phyloP scores from a whole-genome alignment of 1,284 basidiomycete genomes.

The Apiotrichum laibachii region DNA sequence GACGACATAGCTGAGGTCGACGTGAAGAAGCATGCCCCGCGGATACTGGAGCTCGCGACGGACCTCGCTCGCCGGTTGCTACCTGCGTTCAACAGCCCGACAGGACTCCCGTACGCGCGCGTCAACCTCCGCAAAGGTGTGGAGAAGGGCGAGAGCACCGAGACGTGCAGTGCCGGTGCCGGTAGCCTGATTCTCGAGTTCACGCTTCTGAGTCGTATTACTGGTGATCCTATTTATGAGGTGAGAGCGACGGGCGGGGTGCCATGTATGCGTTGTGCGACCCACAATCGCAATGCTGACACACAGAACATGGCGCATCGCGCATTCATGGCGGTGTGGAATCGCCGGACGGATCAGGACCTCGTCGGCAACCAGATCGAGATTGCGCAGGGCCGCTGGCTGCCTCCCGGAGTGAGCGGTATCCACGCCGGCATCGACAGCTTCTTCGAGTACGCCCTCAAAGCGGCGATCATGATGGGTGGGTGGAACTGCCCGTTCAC shows the following conservation, averaged over 20 bases:
- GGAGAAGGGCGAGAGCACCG: constrained; percentile 38
- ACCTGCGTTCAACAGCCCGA: constrained; percentile 83
- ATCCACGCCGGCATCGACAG: constrained; percentile 91
- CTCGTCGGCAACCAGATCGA: constrained; percentile 86
- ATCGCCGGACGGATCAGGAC: constrained; percentile 73
- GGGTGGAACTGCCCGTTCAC: constrained; percentile 32
- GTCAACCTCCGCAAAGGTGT: constrained; percentile 54
- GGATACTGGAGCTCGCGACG: constrained; percentile 68
- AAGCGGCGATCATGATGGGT: constrained; percentile 78
- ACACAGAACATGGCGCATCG: constrained; percentile 49
- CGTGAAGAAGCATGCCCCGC: constrained; percentile 70
- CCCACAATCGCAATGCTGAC: constrained; percentile 6
- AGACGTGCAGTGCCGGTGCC: constrained; percentile 66
- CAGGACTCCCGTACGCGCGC: constrained; percentile 83
- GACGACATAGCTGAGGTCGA: constrained; percentile 29
- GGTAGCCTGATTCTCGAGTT: constrained; percentile 89
- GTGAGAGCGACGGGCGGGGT: too few species aligned
- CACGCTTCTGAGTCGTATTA: constrained; percentile 80
- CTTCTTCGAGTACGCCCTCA: constrained; percentile 78
- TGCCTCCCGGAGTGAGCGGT: constrained; percentile 67
- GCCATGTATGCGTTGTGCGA: background rate
- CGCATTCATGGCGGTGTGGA: constrained; percentile 90
- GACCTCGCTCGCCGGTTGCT: constrained; percentile 80
- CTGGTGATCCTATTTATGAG: constrained; percentile 81
- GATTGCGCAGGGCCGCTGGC: constrained; percentile 55